phyloP scores from a whole-genome alignment of 2,329 filamentous ascomycete species.

The Cladosporium velox region DNA sequence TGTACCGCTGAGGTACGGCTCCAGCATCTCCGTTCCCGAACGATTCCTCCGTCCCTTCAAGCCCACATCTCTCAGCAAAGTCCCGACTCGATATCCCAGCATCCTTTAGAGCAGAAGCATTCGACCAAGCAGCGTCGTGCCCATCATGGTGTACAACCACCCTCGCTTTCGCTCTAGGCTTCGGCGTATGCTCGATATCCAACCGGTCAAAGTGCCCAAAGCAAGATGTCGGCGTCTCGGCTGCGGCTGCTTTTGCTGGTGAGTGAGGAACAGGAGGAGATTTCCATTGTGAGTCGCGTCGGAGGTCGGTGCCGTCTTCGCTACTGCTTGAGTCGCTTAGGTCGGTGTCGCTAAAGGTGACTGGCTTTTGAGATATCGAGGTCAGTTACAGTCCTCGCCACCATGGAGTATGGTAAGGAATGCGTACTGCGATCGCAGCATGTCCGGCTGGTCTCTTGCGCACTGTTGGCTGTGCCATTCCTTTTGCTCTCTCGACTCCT shows the following conservation, averaged over 20 bases:
- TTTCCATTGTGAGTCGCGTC: slow-evolving; percentile 8
- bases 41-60: neutral
- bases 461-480: neutral
- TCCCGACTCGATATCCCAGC: neutral
- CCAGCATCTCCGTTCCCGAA: neutral
- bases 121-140: neutral
- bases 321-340: neutral
- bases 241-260: neutral
- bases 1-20: neutral
- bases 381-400: neutral
- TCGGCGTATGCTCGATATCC: neutral
- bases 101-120: neutral
- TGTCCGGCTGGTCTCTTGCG: neutral
- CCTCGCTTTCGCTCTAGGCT: neutral
- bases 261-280: neutral
- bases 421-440: neutral
- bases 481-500: neutral
- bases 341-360: neutral
- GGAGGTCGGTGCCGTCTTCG: neutral
- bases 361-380: neutral
- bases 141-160: slow-evolving; percentile 3
- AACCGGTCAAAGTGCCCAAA: slow-evolving; percentile 11
- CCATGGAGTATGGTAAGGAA: no score
- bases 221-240: neutral
- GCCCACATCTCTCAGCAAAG: neutral